A percentile compares a stretch with the other conserved stretches of the same genome.
Evolutionary conservation across 176 grass and related monocot species (phyloP).

Genomic region (Lolium rigidum): DNA sequence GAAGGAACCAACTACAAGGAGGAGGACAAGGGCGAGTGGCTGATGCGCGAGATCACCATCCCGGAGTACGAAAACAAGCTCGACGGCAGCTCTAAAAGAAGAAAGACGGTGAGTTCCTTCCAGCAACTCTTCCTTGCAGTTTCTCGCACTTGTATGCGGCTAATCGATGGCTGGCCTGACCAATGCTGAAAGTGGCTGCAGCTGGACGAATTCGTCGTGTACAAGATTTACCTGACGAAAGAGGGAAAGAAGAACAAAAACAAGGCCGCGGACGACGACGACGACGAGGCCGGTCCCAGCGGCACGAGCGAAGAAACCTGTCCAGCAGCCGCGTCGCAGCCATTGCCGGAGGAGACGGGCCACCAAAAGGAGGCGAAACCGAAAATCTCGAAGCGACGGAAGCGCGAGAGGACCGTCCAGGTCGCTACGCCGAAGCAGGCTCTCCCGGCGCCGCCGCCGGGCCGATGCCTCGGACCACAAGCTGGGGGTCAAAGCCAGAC

Average conservation of each 20-base stretch:
- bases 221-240: slow-evolving; percentile 32
- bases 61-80: slow-evolving; percentile 18
- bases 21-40: slow-evolving; percentile 47
- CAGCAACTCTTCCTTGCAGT: not conserved
- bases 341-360: not conserved
- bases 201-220: slow-evolving; percentile 38
- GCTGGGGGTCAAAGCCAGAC: not conserved
- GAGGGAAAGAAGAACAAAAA: not conserved
- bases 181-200: slow-evolving; percentile 1
- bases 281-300: not conserved
- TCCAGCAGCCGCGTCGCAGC: not conserved
- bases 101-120: not conserved
- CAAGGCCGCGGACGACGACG: not conserved
- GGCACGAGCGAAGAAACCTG: not conserved
- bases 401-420: slow-evolving; percentile 30
- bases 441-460: not conserved
- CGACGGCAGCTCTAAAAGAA: not conserved
- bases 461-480: not conserved
- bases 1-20: not conserved
- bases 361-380: not conserved
- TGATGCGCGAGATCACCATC: slow-evolving; percentile 46
- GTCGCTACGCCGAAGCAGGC: not conserved
- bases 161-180: not conserved
- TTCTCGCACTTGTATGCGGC: not conserved
- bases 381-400: not conserved